Evolutionary conservation across 495 filamentous ascomycete genomes (phyloP).

Genomic region (Viridothelium virens): DNA sequence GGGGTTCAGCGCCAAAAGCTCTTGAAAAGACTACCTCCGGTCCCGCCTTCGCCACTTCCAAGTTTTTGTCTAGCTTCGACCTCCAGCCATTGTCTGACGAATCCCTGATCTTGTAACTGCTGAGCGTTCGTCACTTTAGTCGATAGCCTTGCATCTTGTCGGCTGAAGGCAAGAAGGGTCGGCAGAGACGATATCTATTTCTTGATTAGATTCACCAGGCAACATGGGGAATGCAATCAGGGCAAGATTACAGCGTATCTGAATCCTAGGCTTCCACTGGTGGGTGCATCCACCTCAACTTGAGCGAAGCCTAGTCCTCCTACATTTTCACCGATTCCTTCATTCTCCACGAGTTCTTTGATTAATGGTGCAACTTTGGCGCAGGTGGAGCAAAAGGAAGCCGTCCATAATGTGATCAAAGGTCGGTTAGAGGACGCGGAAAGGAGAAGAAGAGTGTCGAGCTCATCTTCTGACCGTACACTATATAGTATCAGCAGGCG

Average conservation of each 20-base stretch:
- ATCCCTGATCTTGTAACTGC: conserved; percentile 46
- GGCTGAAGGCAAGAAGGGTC: conserved; percentile 58
- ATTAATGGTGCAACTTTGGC: conserved; percentile 48
- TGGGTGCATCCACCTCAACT: conserved; percentile 56
- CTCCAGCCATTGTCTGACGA: conserved; percentile 55
- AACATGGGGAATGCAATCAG: neutral
- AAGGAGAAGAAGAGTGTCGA: conserved; percentile 52
- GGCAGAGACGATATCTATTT: conserved; percentile 42
- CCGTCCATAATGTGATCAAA: conserved; percentile 62
- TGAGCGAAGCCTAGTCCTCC: conserved; percentile 54
- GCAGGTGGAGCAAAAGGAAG: conserved; percentile 58
- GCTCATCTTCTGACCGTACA: conserved; percentile 52
- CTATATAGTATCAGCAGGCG: conserved; percentile 26
- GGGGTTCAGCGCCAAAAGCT: neutral
- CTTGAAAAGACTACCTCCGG: conserved; percentile 6
- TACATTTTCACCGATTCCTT: conserved; percentile 50
- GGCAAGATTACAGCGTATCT: conserved; percentile 42
- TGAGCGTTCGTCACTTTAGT: conserved; percentile 49
- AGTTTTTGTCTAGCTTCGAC: conserved; percentile 48
- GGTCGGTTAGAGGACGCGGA: conserved; percentile 51
- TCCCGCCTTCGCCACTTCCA: conserved; percentile 39
- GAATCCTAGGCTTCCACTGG: conserved; percentile 47
- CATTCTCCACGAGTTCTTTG: conserved; percentile 42
- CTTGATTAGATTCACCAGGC: conserved; percentile 10
- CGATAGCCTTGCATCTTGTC: conserved; percentile 49